Base-by-base conservation (phyloP, 2,329 filamentous ascomycete species). In the Ascochyta pisi region DNA sequence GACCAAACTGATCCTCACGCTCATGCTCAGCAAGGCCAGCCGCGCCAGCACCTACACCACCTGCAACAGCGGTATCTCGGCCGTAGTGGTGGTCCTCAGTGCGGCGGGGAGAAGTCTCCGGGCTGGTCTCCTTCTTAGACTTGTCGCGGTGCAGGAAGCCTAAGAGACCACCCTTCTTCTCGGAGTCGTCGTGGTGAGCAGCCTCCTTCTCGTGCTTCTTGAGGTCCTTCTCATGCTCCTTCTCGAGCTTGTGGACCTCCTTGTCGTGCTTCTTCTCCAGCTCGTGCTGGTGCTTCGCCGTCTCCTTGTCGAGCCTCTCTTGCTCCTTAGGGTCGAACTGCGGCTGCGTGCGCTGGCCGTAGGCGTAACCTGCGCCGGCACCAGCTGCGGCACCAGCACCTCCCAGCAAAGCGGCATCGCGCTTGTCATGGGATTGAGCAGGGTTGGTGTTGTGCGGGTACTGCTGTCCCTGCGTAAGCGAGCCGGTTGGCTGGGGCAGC, bases 71-170 rank as follows among this genome's bases (percentile, higher is more conserved):
- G 16, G 57, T 67, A 7, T 63, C 66, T 22, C 56, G 64, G 12
- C 62, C 67, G 35, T 70, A 68, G 13, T 74, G 66, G 29, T 59
- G 63, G 10, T 67, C 67, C 22, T 58, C 54, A 34, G 66, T 66
- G 5, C 63, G 56, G 33, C 62, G 61, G 10, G 64, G 66, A 9
- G 61, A 60, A 6, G 43, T 50, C 19, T 64, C 63, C 3, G 63
- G 63, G 48, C 61, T 62, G 15, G 52, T 45, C 3, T 75, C 64
- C 44, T 75, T 75, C 56, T 74, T 70, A 54, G 76, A 70, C 64
- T 78, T 78, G 61, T 77, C 71, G n/a, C 74, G 71, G 56, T 77
- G 75, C 27, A 78, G 58, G 61, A 79, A 78, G 19, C 75, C 71
- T 23, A 78, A 62, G 10, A 79, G 59, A 31, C 66, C 62, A 42